phyloP scores from a whole-genome alignment of 139 green algal genomes.

The Raphidocelis subcapitata region DNA sequence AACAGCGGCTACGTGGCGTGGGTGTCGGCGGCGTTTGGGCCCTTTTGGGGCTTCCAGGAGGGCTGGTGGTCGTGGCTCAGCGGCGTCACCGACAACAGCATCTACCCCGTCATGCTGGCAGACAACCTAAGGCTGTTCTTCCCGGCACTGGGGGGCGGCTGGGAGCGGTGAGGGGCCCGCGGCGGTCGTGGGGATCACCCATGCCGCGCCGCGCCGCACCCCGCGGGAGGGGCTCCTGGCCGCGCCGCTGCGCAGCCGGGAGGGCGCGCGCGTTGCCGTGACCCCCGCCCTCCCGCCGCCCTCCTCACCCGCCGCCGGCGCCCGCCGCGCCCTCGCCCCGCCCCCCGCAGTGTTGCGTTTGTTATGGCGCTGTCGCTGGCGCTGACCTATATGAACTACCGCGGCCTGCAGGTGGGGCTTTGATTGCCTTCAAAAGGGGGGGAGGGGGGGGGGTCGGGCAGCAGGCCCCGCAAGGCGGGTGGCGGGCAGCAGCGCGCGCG shows the following conservation, averaged over 20 bases:
- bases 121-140: slow-evolving; percentile 82
- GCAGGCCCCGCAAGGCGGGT: too few relatives aligned
- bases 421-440: too few relatives aligned
- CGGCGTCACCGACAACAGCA: slow-evolving; percentile 92
- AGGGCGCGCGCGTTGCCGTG: too few relatives aligned
- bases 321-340: too few relatives aligned
- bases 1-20: slow-evolving; percentile 95
- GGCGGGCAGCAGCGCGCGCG: too few relatives aligned
- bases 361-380: slow-evolving; percentile 58
- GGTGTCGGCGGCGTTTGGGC: slow-evolving; percentile 95
- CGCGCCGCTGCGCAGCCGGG: too few relatives aligned
- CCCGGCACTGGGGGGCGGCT: slow-evolving; percentile 44
- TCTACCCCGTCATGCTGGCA: slow-evolving; percentile 97
- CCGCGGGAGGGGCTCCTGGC: too few relatives aligned
- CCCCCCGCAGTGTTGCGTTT: slow-evolving; percentile 40
- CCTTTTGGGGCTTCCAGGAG: slow-evolving; percentile 97
- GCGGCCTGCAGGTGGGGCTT: slow-evolving; percentile 69
- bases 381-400: slow-evolving; percentile 90
- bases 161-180: slow-evolving; percentile 6
- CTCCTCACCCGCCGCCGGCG: too few relatives aligned
- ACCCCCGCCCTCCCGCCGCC: too few relatives aligned
- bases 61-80: slow-evolving; percentile 90
- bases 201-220: too few relatives aligned
- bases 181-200: too few relatives aligned
- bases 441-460: too few relatives aligned